Conservation (phyloP, 106 monocot genomes). For the Apostasia ramifera region DNA sequence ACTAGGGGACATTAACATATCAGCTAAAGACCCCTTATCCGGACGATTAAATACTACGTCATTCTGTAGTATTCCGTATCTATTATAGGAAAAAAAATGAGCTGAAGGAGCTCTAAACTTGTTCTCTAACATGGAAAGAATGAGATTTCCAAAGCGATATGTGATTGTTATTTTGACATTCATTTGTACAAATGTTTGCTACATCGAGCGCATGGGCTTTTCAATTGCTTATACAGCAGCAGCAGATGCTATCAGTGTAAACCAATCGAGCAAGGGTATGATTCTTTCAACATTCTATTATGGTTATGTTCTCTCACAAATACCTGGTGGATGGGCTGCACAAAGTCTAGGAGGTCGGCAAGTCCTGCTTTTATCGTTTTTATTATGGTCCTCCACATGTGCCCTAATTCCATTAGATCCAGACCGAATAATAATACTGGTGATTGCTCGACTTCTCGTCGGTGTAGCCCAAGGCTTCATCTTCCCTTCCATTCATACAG, state of each 20-base stretch:
- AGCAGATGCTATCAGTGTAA: slow-evolving; percentile 59
- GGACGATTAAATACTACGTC: no score
- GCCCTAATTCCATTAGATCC: slow-evolving; percentile 72
- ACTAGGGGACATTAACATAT: no score
- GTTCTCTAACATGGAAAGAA: not conserved
- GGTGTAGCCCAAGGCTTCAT: slow-evolving; percentile 93
- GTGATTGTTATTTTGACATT: slow-evolving; percentile 61
- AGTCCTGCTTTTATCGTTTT: slow-evolving; percentile 72
- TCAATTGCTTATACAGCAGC: slow-evolving; percentile 83
- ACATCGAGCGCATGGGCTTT: slow-evolving; percentile 78
- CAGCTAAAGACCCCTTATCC: no score
- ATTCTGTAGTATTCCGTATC: no score
- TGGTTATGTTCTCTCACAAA: slow-evolving; percentile 84
- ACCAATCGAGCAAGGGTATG: slow-evolving; percentile 82
- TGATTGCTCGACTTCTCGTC: slow-evolving; percentile 72
- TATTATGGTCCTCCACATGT: slow-evolving; percentile 76
- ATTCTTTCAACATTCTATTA: slow-evolving; percentile 88
- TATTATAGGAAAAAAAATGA: no score
- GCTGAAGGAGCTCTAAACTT: no score
- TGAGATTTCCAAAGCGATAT: slow-evolving; percentile 61
- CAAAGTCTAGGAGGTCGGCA: slow-evolving; percentile 71
- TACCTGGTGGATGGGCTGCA: slow-evolving; percentile 91
- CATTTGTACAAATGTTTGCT: slow-evolving; percentile 67
- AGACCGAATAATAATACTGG: slow-evolving; percentile 25
- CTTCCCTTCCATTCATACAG: slow-evolving; percentile 91